Conservation (phyloP, 768 basidiomycete genomes). For the Panellus pusillus region DNA sequence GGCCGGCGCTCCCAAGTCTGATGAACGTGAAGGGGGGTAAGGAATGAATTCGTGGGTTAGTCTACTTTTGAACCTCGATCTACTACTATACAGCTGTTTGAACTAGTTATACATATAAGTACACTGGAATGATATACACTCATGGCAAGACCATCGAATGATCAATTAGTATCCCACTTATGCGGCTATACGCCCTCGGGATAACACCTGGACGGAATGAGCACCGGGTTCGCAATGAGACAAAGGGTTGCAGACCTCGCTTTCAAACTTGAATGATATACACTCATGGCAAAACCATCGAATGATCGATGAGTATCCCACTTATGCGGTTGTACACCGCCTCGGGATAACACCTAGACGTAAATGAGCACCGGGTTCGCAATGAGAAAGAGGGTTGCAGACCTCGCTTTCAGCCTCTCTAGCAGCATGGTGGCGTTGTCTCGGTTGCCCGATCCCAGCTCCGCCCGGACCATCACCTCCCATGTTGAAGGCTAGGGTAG, state of each 20-base stretch:
- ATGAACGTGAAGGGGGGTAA: not conserved
- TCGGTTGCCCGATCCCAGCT: constrained; percentile 76
- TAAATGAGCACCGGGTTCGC: not conserved
- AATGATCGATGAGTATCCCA: constrained; percentile 76
- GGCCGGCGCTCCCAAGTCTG: no score
- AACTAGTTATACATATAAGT: no score
- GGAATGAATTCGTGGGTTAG: not conserved
- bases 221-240: not conserved
- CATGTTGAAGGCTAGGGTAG: constrained; percentile 76
- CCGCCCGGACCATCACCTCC: constrained; percentile 94
- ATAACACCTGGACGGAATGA: constrained; percentile 52
- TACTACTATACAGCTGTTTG: not conserved
- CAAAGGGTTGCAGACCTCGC: constrained; percentile 53
- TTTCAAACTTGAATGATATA: constrained; percentile 37
- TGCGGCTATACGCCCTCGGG: constrained; percentile 75
- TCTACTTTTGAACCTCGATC: not conserved
- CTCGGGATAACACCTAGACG: constrained; percentile 65
- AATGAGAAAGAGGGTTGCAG: constrained; percentile 31
- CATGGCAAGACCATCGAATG: constrained; percentile 50
- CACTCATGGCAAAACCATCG: constrained; percentile 41
- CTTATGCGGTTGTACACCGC: constrained; percentile 80
- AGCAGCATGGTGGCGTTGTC: constrained; percentile 69
- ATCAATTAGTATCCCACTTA: constrained; percentile 76
- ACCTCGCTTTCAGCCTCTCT: constrained; percentile 69
- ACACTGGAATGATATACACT: not conserved